Conservation (phyloP, 2,329 filamentous ascomycete species). For the Mariannaea elegans region DNA sequence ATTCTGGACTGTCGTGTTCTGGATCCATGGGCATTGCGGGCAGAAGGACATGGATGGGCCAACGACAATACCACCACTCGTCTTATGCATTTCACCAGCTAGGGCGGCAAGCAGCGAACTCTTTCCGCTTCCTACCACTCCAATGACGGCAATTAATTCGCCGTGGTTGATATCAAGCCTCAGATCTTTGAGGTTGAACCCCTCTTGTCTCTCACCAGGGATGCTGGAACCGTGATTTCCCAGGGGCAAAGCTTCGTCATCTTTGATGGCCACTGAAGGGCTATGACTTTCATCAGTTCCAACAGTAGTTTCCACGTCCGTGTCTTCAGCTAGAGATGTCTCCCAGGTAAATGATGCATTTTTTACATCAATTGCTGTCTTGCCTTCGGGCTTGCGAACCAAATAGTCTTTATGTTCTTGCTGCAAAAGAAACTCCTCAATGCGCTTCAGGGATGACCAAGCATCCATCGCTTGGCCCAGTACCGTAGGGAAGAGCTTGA, state of each 20-base stretch:
- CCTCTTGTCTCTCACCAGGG: too few relatives aligned
- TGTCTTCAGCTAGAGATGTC: neutral
- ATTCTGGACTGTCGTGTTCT: conserved; percentile 54
- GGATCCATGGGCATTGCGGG: conserved; percentile 58
- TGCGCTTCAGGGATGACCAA: conserved; percentile 1
- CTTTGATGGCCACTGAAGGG: neutral
- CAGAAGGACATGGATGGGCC: conserved; percentile 47
- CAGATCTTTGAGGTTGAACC: conserved; percentile 1
- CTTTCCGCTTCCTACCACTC: conserved; percentile 76
- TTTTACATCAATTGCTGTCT: neutral
- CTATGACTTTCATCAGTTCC: neutral
- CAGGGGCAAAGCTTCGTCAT: neutral
- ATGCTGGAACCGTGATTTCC: too few relatives aligned
- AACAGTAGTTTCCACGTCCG: neutral
- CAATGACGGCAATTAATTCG: conserved; percentile 73
- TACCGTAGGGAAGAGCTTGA: conserved; percentile 7
- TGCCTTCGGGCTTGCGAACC: neutral
- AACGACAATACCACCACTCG: neutral
- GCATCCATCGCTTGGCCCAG: conserved; percentile 8
- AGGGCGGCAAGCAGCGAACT: conserved; percentile 73
- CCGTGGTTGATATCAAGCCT: conserved; percentile 40
- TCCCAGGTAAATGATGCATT: conserved; percentile 13
- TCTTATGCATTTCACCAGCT: conserved; percentile 66
- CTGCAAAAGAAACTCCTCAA: conserved; percentile 2
- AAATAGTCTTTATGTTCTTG: neutral